Percentiles rank a stretch among this genome's conserved stretches.
Evolutionary conservation across 2,329 filamentous ascomycete species (phyloP).

Genomic region (Aureobasidium sp.): DNA sequence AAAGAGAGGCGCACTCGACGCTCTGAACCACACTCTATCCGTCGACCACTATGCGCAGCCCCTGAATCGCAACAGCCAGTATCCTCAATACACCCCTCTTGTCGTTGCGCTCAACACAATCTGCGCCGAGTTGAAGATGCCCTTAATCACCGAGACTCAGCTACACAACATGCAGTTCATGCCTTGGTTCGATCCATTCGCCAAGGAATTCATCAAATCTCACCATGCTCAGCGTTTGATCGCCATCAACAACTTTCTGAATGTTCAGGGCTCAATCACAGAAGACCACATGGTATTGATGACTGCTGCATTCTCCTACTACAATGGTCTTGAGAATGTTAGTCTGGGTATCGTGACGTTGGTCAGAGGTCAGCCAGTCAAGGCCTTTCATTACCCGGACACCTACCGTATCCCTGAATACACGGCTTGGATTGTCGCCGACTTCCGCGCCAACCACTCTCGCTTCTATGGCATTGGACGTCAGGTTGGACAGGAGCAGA

Average conservation of each 20-base stretch:
- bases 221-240: background rate
- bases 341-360: background rate
- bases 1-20: background rate
- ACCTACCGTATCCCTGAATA: background rate
- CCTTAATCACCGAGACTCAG: background rate
- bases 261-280: too few species aligned
- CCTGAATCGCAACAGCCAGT: background rate
- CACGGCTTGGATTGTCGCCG: background rate
- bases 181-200: background rate
- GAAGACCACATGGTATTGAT: background rate
- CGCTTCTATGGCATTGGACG: background rate
- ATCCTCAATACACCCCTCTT: background rate
- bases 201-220: background rate
- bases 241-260: too few species aligned
- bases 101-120: background rate
- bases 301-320: background rate
- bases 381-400: background rate
- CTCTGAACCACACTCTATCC: background rate
- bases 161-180: background rate
- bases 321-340: background rate
- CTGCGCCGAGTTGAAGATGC: background rate
- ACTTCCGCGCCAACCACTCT: background rate
- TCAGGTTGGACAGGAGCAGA: background rate
- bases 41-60: background rate
- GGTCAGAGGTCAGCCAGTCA: background rate